These are phyloP conservation scores for Salix koriyanagi DNA, from an alignment of 345 rosid genomes.

Conservation along the genomic window DNA sequence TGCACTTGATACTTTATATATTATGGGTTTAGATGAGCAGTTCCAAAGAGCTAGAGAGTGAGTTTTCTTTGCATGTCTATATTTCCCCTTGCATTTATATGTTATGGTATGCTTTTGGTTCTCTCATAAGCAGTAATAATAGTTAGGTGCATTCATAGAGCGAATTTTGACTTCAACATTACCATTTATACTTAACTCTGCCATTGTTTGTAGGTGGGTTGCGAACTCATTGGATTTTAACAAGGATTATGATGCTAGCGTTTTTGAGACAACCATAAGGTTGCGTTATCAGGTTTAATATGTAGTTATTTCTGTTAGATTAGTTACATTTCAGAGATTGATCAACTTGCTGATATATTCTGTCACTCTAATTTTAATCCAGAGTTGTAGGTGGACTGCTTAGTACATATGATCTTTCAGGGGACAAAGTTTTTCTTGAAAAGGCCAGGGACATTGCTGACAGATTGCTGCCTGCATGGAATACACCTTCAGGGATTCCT, in stretches of 20 bases:
- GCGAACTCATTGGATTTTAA: constrained; percentile 85
- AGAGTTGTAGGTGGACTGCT: constrained; percentile 99
- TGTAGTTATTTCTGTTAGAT: constrained; percentile 25
- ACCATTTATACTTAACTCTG: background rate
- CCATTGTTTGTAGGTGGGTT: constrained; percentile 68
- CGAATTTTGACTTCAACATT: too few relatives aligned
- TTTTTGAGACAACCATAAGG: constrained; percentile 99
- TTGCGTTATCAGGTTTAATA: constrained; percentile 69
- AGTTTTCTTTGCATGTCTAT: constrained; percentile 30
- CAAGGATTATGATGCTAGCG: constrained; percentile 92
- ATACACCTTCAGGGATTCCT: constrained; percentile 80
- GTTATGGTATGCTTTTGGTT: background rate
- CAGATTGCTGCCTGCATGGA: constrained; percentile 95
- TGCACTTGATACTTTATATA: constrained; percentile 82
- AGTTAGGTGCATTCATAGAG: background rate
- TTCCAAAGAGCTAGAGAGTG: constrained; percentile 93
- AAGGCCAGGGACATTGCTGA: constrained; percentile 96
- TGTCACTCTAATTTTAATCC: constrained; percentile 8
- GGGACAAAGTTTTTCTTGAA: constrained; percentile 80
- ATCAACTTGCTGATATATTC: background rate
- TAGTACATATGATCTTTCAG: constrained; percentile 90
- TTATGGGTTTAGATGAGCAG: constrained; percentile 91
- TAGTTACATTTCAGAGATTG: background rate
- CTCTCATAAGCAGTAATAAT: background rate
- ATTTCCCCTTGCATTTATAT: background rate